These are phyloP conservation scores for Fusarium pseudoanthophilum DNA, from an alignment of 2,329 filamentous ascomycete genomes.

Conservation along the genomic window DNA sequence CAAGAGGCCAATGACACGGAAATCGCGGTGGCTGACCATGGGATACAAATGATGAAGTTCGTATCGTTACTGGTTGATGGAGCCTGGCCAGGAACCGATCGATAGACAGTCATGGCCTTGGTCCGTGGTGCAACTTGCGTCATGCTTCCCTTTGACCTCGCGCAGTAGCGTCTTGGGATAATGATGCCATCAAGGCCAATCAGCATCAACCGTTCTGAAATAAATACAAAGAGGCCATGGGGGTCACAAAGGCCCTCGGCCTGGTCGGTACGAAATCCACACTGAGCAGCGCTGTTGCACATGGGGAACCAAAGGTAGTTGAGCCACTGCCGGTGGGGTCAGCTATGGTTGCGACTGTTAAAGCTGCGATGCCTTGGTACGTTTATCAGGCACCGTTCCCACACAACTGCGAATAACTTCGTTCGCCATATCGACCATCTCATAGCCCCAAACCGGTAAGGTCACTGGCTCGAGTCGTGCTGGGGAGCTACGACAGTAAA, in stretches of 20 bases:
- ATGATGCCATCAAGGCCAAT: constrained; percentile 17
- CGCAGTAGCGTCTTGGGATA: constrained; percentile 20
- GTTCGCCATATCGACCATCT: background rate
- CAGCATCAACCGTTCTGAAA: constrained; percentile 9
- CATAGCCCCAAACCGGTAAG: background rate
- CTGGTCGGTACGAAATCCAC: constrained; percentile 26
- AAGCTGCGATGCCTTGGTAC: background rate
- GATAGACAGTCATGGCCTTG: constrained; percentile 15
- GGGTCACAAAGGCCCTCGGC: constrained; percentile 15
- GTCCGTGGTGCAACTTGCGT: constrained; percentile 21
- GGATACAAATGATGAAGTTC: constrained; percentile 22
- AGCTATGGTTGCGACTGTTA: constrained; percentile 1
- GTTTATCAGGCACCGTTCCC: background rate
- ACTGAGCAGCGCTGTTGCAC: constrained; percentile 22
- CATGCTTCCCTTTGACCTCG: constrained; percentile 22
- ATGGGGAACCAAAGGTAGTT: constrained; percentile 14
- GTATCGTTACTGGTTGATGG: constrained; percentile 10
- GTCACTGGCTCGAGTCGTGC: background rate
- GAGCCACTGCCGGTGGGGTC: constrained; percentile 22
- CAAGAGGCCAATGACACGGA: constrained; percentile 14
- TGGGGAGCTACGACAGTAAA: constrained; percentile 3
- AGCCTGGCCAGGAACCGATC: constrained; percentile 24
- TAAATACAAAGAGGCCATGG: background rate
- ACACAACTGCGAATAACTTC: constrained; percentile 9
- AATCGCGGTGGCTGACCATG: constrained; percentile 18